phyloP scores from a whole-genome alignment of 768 basidiomycete genomes.

The Lactarius evosmus region DNA sequence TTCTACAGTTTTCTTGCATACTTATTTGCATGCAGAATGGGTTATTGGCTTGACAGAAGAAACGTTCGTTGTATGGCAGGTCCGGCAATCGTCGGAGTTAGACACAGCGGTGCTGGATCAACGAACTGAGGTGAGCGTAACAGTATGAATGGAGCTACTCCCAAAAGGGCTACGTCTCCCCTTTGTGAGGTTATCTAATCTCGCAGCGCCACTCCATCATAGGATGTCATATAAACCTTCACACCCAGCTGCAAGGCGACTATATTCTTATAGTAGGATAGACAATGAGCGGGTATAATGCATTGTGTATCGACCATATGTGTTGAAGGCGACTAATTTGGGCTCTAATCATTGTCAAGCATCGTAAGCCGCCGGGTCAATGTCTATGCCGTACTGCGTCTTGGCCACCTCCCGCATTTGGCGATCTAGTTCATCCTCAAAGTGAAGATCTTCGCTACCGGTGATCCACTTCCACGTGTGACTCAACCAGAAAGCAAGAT shows the following conservation, averaged over 20 bases:
- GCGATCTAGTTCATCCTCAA: slow-evolving; percentile 22
- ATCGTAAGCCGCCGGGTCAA: slow-evolving; percentile 17
- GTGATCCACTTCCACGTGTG: slow-evolving; percentile 19
- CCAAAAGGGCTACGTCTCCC: background rate
- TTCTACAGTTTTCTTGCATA: no score
- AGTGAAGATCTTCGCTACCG: background rate
- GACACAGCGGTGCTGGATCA: no score
- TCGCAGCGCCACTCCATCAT: background rate
- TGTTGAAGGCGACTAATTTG: background rate
- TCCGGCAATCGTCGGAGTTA: no score
- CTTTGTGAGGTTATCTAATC: background rate
- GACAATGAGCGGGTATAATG: background rate
- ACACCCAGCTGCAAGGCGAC: background rate
- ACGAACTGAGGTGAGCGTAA: no score
- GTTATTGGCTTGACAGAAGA: no score
- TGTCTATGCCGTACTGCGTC: slow-evolving; percentile 21
- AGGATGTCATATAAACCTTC: background rate
- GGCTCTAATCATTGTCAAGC: slow-evolving; percentile 4
- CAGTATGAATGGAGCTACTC: no score
- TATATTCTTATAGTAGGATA: background rate
- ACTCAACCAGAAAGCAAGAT: slow-evolving; percentile 64
- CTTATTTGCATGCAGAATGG: no score
- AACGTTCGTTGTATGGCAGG: no score
- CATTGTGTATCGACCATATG: background rate
- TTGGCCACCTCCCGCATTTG: slow-evolving; percentile 22